Conservation (phyloP, 805 yeast genomes). For the Cyberlindnera suaveolens region DNA sequence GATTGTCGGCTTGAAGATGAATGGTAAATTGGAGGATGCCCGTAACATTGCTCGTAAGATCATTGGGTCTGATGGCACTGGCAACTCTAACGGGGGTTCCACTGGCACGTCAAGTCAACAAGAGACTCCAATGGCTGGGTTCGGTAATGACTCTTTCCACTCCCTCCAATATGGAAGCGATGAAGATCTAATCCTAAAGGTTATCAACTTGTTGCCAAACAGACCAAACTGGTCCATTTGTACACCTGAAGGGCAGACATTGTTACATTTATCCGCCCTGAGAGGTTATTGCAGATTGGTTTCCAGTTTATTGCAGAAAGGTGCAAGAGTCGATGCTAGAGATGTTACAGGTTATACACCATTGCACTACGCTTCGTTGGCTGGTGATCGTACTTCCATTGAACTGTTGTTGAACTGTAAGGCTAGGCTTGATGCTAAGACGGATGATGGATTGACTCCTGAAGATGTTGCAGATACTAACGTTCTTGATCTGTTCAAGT, state of each 20-base stretch:
- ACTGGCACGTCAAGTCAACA: conserved; percentile 6
- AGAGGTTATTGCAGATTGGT: conserved; percentile 64
- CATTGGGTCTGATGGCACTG: conserved; percentile 52
- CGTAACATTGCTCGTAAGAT: conserved; percentile 87
- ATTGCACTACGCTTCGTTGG: conserved; percentile 75
- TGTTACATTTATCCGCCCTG: conserved; percentile 79
- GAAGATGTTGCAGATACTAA: conserved; percentile 35
- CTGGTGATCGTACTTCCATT: conserved; percentile 66
- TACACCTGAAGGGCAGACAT: conserved; percentile 78
- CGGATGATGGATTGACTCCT: conserved; percentile 44
- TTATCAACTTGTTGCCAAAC: conserved; percentile 65
- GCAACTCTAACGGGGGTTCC: conserved; percentile 23
- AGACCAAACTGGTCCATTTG: conserved; percentile 78
- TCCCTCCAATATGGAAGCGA: conserved; percentile 17
- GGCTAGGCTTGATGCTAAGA: conserved; percentile 47
- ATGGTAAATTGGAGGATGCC: conserved; percentile 92
- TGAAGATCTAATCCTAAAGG: conserved; percentile 35
- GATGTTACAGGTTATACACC: conserved; percentile 86
- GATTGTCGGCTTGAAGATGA: conserved; percentile 95
- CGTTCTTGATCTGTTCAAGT: conserved; percentile 27
- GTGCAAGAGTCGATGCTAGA: conserved; percentile 61
- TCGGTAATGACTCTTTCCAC: conserved; percentile 1
- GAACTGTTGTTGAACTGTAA: conserved; percentile 55
- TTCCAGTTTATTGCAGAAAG: conserved; percentile 54
- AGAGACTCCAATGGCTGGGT: conserved; percentile 1